Base-by-base conservation (phyloP, 2,329 filamentous ascomycete species). In the Didymella lethalis region DNA sequence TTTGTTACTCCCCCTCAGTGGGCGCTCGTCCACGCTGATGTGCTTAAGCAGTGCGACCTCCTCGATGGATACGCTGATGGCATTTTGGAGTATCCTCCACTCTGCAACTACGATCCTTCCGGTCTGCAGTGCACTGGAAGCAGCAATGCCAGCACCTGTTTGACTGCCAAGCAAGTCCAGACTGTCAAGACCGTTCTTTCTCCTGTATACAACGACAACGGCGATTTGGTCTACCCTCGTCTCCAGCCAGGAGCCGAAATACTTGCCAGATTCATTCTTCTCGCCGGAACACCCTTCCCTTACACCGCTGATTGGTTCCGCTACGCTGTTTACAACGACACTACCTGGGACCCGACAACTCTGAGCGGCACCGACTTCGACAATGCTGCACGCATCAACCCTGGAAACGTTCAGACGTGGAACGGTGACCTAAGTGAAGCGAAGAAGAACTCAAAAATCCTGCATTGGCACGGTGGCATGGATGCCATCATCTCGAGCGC, bases 1-100 rank as follows among this genome's bases (percentile, higher is more conserved):
- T 83, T 80, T 62, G 71, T 83, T 26, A 74, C 76, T 20, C 0
- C 18, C 61, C 32, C 59, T 68, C 14, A 79, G 31, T 84, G 81
- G 81, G 63, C 70, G 12, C 67, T 74, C 0, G 59, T 76, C 4
- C 77, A 82, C 55, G 60, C 72, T 16, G 78, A 80, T 47, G 73
- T 83, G 34, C 61, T 85, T 31, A 72, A 75, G 12, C 82, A 85
- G 65, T 85, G 83, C 65, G 83, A 85, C 62, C 65, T 65, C 3
- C 70, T 83, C 7, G 83, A 85, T 62, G 81, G 81, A 18, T 77
- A 79, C 12, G 67, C 72, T 10, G 83, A 85, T 65, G 80, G 80
- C 7, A 79, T 84, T 52, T 70, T 84, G 29, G 80, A 82, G 63
- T 78, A 81, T 62, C 77, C 81, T 2, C 73, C 72, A 8, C 70